Evolutionary conservation across 768 basidiomycete species (phyloP), one percentile per base, ranked within the genome.

Genomic region (Peribolospora kevripleyi): DNA sequence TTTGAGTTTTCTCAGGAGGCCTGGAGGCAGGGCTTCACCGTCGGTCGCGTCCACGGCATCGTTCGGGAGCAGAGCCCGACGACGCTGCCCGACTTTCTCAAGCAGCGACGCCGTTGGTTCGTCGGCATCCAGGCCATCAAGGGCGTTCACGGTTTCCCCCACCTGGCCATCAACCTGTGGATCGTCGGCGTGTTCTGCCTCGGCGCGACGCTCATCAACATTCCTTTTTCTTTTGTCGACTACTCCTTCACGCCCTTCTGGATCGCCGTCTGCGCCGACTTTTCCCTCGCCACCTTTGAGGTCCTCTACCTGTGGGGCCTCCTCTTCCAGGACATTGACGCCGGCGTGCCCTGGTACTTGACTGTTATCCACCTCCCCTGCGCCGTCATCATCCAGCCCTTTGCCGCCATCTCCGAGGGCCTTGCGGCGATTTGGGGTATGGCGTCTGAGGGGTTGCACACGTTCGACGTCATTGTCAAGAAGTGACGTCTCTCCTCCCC

Each of bases 31-130:
- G 64, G 64, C 14, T 65, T 65, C 58, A 65, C 64, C 6, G 64
- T 62, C 48, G 64, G 64, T 39, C 60, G 64, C 13, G 61, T 65
- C 42, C 63, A 65, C 61, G 64, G 64, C 54, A 61, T 65, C 57
- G 61, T 65, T 40, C 61, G 64, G 51, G 64, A 65, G 59, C 64
- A 64, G 58, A 61, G 60, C 51, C 64, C 64, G 13, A 61, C 59
- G 10, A 65, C 64, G 25, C 59, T 65, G 3, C 62, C 62, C 43
- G 64, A 65, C 58, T 65, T 65, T 62, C 62, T 65, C 57, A 65
- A 65, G 64, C 64, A 65, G 60, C 64, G 64, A 61, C 61, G 64
- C 52, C 60, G 64, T 58, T 65, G 64, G 64, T 65, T 64, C 61
- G 63, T 65, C 61, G 61, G 61, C 55, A 63, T 65, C 10, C 61